Conservation (phyloP, 129 eudicot genomes). For the Sambucus nigra region DNA sequence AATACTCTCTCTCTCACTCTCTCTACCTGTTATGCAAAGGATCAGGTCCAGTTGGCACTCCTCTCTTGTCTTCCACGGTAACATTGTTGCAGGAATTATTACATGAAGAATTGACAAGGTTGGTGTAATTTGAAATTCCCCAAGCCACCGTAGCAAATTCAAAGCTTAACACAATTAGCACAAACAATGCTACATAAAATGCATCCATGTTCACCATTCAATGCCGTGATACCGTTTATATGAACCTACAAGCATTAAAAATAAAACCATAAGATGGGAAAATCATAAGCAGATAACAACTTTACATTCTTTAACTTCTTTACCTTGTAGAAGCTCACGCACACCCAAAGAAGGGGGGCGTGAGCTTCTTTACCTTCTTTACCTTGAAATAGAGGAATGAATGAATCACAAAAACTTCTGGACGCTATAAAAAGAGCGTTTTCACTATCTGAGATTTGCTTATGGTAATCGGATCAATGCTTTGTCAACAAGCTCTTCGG, state of each 20-base stretch:
- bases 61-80: background rate
- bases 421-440: too few relatives aligned
- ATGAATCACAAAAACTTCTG: too few relatives aligned
- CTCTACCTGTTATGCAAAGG: constrained; percentile 7
- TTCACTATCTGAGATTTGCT: too few relatives aligned
- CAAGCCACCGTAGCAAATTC: background rate
- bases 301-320: too few relatives aligned
- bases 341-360: too few relatives aligned
- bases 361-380: too few relatives aligned
- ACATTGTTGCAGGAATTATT: background rate
- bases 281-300: too few relatives aligned
- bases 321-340: too few relatives aligned
- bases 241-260: background rate
- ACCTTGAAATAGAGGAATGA: too few relatives aligned
- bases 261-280: background rate
- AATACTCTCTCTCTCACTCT: background rate
- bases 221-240: too few relatives aligned
- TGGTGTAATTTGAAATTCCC: background rate
- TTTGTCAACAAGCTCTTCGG: too few relatives aligned
- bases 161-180: background rate
- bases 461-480: too few relatives aligned
- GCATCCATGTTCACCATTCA: constrained; percentile 3
- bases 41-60: background rate
- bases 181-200: background rate
- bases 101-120: background rate